Percentiles rank a stretch among this genome's conserved stretches.
Conservation (phyloP, 257 asterid genomes). For the Lycium ferocissimum region DNA sequence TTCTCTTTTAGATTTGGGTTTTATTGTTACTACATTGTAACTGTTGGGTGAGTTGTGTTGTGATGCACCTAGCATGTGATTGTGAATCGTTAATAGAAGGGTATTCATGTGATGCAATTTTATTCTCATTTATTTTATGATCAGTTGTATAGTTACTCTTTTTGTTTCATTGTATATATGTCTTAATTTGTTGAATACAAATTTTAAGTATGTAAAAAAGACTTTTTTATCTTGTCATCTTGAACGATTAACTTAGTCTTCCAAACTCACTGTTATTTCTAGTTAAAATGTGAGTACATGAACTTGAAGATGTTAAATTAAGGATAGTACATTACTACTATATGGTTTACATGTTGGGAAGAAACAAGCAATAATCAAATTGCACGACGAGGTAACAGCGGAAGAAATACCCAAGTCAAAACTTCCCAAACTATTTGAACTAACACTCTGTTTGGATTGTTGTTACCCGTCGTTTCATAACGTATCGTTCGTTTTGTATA, state of each 20-base stretch:
- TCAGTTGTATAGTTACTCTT: not conserved
- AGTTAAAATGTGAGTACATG: not conserved
- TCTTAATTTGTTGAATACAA: no score
- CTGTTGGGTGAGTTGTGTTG: not conserved
- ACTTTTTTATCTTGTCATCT: not conserved
- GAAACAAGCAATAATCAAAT: no score
- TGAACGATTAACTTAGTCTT: not conserved
- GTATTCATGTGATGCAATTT: not conserved
- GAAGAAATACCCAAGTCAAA: no score
- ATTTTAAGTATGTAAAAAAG: no score
- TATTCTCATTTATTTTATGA: not conserved
- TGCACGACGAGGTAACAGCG: no score
- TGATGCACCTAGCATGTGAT: not conserved
- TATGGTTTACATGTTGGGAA: not conserved
- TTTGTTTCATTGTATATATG: no score
- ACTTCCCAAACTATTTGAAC: no score
- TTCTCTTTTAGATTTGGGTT: slow-evolving; percentile 24
- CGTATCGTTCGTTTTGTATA: no score
- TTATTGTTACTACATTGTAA: slow-evolving; percentile 5
- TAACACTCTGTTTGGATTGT: no score
- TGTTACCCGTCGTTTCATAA: no score
- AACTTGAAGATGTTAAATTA: not conserved
- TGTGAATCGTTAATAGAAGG: not conserved
- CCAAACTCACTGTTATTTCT: not conserved
- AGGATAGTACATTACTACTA: not conserved